Conservation (phyloP, 1,284 basidiomycete genomes). For the Ustilago esculenta region DNA sequence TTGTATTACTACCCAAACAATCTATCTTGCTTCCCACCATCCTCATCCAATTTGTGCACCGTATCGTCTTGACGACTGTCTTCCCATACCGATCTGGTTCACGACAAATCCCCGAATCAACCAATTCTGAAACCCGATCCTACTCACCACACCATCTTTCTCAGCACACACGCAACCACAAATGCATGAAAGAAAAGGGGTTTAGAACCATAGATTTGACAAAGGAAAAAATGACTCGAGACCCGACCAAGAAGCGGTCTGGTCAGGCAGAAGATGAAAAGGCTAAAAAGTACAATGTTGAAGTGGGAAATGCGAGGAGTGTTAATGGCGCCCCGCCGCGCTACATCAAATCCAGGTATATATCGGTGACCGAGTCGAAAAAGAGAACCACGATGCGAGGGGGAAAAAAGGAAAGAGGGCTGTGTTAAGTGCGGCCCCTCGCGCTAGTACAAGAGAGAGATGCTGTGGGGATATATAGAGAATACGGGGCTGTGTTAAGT, state of each 20-base stretch:
- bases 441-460: slow-evolving; percentile 25
- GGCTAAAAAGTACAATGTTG: slow-evolving; percentile 12
- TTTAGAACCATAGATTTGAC: slow-evolving; percentile 43
- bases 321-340: slow-evolving; percentile 55
- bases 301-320: slow-evolving; percentile 46
- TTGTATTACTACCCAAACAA: slow-evolving; percentile 31
- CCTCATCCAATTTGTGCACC: too few relatives aligned
- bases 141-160: too few relatives aligned
- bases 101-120: too few relatives aligned
- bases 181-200: not conserved
- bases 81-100: too few relatives aligned
- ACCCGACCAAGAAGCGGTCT: too few relatives aligned
- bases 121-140: not conserved
- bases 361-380: not conserved
- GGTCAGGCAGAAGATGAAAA: not conserved
- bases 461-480: slow-evolving; percentile 13
- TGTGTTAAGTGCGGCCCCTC: slow-evolving; percentile 51
- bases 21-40: too few relatives aligned
- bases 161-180: not conserved
- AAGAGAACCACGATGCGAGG: slow-evolving; percentile 17
- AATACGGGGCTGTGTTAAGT: slow-evolving; percentile 50
- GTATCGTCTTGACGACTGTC: too few relatives aligned
- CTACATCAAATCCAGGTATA: slow-evolving; percentile 50
- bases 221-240: too few relatives aligned
- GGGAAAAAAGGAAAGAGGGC: slow-evolving; percentile 11